Percentiles rank a stretch among this genome's conserved stretches.
Evolutionary conservation across 1,284 basidiomycete genomes (phyloP).

Genomic region (Tausonia pullulans): DNA sequence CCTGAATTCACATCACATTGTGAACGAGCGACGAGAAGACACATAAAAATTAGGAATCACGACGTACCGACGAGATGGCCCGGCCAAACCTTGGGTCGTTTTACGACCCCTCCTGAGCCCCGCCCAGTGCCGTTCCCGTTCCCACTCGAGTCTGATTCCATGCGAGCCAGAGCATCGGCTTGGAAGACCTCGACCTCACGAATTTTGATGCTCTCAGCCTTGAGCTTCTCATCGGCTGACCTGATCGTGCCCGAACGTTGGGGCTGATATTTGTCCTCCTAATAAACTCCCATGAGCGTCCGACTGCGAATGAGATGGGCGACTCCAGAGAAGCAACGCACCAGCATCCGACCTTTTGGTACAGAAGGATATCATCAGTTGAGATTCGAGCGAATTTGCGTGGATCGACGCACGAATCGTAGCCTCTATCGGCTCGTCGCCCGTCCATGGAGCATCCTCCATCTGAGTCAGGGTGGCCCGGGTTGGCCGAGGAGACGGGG

Average conservation of each 20-base stretch:
- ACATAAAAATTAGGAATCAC: too few species aligned
- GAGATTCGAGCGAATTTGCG: neutral
- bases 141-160: neutral
- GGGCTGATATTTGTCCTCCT: slow-evolving; percentile 8
- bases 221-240: slow-evolving; percentile 6
- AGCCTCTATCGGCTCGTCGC: slow-evolving; percentile 13
- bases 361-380: neutral
- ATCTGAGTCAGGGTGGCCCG: neutral
- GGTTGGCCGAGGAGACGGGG: neutral
- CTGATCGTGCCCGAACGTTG: slow-evolving; percentile 6
- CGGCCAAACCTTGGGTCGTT: slow-evolving; percentile 3
- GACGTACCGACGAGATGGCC: slow-evolving; percentile 9
- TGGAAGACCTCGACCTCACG: neutral
- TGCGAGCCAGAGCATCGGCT: neutral
- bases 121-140: neutral
- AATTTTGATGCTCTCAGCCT: neutral
- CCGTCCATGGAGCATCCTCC: slow-evolving; percentile 9
- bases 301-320: neutral
- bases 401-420: neutral
- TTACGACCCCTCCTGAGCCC: neutral
- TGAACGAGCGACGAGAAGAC: too few species aligned
- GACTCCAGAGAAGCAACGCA: neutral
- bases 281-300: neutral
- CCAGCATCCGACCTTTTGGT: neutral
- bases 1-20: neutral